A percentile compares a stretch with the other conserved stretches of the same genome.
Evolutionary conservation across 129 eudicot genomes (phyloP).

Genomic region (Kitagawia praeruptora): DNA sequence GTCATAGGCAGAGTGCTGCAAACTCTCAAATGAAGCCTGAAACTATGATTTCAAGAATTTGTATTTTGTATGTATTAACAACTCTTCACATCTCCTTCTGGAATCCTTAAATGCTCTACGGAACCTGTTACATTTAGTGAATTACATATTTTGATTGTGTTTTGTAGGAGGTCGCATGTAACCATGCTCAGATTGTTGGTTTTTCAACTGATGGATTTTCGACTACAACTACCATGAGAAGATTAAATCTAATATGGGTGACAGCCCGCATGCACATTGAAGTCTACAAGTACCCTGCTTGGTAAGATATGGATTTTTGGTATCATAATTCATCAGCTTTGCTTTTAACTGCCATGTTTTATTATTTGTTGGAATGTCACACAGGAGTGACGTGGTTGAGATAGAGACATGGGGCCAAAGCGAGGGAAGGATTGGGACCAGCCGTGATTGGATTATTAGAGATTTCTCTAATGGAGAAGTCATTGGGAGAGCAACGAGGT

Average conservation of each 20-base stretch:
- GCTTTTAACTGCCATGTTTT: neutral
- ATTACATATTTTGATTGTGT: neutral
- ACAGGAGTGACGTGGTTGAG: constrained; percentile 90
- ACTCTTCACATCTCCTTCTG: neutral
- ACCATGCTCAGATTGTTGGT: constrained; percentile 94
- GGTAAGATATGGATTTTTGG: constrained; percentile 24
- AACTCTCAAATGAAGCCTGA: neutral
- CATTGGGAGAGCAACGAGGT: constrained; percentile 99
- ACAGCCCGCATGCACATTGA: constrained; percentile 98
- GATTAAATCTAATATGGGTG: constrained; percentile 88
- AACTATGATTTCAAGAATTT: neutral
- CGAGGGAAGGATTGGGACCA: constrained; percentile 85
- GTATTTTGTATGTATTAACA: neutral
- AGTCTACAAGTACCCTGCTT: constrained; percentile 83
- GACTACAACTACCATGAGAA: constrained; percentile 82
- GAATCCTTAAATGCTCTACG: neutral
- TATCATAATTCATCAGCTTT: neutral
- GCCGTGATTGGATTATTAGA: constrained; percentile 93
- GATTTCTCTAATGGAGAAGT: constrained; percentile 76
- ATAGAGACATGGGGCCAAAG: constrained; percentile 98
- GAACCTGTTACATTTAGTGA: neutral
- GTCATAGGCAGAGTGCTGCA: neutral
- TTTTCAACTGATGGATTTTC: constrained; percentile 96
- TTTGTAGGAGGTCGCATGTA: constrained; percentile 84
- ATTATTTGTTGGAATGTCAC: constrained; percentile 13